Conservation (phyloP, 805 yeast species). For the Saccharomyces kudriavzevii region DNA sequence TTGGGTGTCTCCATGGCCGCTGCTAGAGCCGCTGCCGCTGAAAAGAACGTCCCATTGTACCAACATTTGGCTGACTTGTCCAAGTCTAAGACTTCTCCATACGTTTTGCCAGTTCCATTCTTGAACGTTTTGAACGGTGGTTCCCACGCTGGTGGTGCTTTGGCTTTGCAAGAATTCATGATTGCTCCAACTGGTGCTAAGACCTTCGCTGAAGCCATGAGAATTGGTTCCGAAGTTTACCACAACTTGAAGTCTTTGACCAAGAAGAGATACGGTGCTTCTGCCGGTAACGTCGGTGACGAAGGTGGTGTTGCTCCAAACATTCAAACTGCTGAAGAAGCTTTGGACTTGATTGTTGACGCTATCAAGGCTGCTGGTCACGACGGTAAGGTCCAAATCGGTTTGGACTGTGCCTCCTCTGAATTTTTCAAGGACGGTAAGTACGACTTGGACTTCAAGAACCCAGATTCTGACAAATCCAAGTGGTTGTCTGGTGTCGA, state of each 20-base stretch:
- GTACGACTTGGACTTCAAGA: constrained; percentile 98
- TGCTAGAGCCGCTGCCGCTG: constrained; percentile 98
- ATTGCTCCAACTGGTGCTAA: constrained; percentile 91
- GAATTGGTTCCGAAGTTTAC: constrained; percentile 97
- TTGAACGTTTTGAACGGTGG: constrained; percentile 99
- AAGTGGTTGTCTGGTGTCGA: constrained; percentile 87
- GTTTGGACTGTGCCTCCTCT: constrained; percentile 93
- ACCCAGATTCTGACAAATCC: constrained; percentile 83
- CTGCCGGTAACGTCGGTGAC: constrained; percentile 99
- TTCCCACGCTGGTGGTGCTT: constrained; percentile 98
- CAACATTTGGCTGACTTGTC: constrained; percentile 79
- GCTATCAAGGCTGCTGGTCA: constrained; percentile 94
- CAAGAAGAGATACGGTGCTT: constrained; percentile 91
- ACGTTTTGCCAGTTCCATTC: constrained; percentile 97
- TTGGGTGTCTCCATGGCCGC: constrained; percentile 96
- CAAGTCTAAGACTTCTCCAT: constrained; percentile 64
- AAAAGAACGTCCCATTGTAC: constrained; percentile 88
- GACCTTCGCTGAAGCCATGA: constrained; percentile 88
- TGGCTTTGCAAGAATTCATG: constrained; percentile 99
- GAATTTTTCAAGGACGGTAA: constrained; percentile 95
- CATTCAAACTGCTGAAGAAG: constrained; percentile 91
- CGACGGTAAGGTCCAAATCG: constrained; percentile 86
- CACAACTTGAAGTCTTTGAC: constrained; percentile 89
- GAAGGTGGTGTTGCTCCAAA: constrained; percentile 99
- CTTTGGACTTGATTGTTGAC: constrained; percentile 82